Base-by-base conservation (phyloP, 1,284 basidiomycete species). In the Hymenochaete sp. region DNA sequence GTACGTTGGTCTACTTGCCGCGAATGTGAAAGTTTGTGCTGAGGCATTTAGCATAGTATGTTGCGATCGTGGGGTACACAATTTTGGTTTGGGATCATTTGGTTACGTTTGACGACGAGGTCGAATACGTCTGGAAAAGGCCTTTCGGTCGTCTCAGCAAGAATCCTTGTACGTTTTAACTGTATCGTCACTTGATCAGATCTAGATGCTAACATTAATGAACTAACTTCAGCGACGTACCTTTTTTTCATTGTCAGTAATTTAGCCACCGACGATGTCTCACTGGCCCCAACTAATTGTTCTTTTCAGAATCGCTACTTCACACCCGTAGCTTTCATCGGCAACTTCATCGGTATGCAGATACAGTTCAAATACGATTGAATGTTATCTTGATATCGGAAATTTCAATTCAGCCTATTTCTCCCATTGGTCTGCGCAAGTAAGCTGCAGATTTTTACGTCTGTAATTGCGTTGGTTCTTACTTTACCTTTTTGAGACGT, bases 71-170 rank as follows among this genome's bases (percentile, higher is more conserved):
- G 7, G 44, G 49, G 33, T 50, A 47, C 37, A 43, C 32, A 2
- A 18, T 50, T 19, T 35, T 50, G 14, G 13, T 50, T 18, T 50
- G 47, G 22, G 45, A 50, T 33, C 49, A 50, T 13, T 16, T 50
- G 19, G 24, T 50, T 13, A 50, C 49, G 2, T 46, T 50, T 29
- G 29, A 26, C 13, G 49, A 50, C 24, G 49, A 50, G 32, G 49
- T 50, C 7, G 26, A 38, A 7, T 50, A 50, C 24, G 33, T 50
- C 11, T 50, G 49, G 49, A 42, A 38, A 25, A 41, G 49, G 4
- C 13, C n/a, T 19, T 6, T 11, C 14, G 13, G 22, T 38, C n/a
- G 9, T 24, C n/a, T 43, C 10, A n/a, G 39, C 3, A 50, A 47
- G 33, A 45, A 45, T n/a, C n/a, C n/a, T n/a, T n/a, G n/a, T n/a